A percentile compares a stretch with the other conserved stretches of the same genome.
Conservation (phyloP, 139 green algal species). For the Desmodesmus armatus region DNA sequence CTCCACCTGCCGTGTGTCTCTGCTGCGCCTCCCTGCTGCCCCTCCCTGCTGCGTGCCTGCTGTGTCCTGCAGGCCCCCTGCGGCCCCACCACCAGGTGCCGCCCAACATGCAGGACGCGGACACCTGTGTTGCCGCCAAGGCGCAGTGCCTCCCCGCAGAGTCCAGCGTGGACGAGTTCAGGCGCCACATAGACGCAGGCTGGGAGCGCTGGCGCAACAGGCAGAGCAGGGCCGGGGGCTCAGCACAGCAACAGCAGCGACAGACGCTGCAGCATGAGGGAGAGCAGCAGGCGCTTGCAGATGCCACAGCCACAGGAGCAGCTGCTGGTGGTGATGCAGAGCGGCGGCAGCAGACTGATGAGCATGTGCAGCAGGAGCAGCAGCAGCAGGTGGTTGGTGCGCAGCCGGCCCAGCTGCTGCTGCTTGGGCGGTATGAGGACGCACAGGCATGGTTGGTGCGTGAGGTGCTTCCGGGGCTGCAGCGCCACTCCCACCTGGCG, state of each 20-base stretch:
- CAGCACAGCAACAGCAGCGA: not conserved
- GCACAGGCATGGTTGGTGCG: not conserved
- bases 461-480: slow-evolving; percentile 20
- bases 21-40: not conserved
- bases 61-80: not conserved
- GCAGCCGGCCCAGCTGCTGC: not conserved
- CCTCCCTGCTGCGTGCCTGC: not conserved
- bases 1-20: too few relatives aligned
- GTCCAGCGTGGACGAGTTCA: not conserved
- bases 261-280: slow-evolving; percentile 5
- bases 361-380: not conserved
- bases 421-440: not conserved
- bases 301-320: not conserved
- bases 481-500: not conserved
- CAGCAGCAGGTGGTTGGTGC: not conserved
- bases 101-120: not conserved
- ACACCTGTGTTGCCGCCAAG: not conserved
- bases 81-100: not conserved
- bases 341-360: not conserved
- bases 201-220: not conserved
- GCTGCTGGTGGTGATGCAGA: not conserved
- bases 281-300: not conserved
- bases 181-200: not conserved
- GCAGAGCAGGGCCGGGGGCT: too few relatives aligned
- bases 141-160: not conserved